These are phyloP conservation scores for Aspergillus novoparasiticus DNA, from an alignment of 2,329 filamentous ascomycete species.

Conservation along the genomic window DNA sequence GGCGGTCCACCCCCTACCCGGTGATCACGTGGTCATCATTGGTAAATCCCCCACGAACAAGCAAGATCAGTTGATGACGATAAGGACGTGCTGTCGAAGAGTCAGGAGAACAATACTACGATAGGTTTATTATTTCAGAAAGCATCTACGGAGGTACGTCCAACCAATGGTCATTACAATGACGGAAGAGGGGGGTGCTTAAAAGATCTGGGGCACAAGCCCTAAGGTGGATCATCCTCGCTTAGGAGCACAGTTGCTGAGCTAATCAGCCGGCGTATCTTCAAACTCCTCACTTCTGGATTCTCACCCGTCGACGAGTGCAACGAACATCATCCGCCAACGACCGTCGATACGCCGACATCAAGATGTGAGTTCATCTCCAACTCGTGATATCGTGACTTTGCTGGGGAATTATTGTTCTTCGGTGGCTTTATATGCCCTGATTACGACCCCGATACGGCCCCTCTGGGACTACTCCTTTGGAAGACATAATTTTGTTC, in stretches of 20 bases:
- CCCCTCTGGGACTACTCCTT: slow-evolving; percentile 11
- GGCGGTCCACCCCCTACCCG: not conserved
- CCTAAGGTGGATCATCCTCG: slow-evolving; percentile 42
- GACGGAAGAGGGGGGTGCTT: not conserved
- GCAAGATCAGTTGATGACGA: not conserved
- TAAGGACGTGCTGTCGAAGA: not conserved
- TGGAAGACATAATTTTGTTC: slow-evolving; percentile 8
- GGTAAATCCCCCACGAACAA: not conserved
- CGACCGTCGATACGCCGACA: slow-evolving; percentile 50
- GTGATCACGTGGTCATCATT: not conserved
- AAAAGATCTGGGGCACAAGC: slow-evolving; percentile 31
- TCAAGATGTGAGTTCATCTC: slow-evolving; percentile 48
- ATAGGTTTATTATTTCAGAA: not conserved
- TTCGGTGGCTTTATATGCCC: slow-evolving; percentile 21
- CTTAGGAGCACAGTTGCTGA: slow-evolving; percentile 43
- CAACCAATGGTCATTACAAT: not conserved
- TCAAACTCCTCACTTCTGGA: slow-evolving; percentile 45
- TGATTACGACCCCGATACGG: slow-evolving; percentile 6
- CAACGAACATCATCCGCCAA: slow-evolving; percentile 49
- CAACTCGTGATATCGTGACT: slow-evolving; percentile 21
- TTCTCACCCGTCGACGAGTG: slow-evolving; percentile 41
- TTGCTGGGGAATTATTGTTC: slow-evolving; percentile 22
- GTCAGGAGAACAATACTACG: not conserved
- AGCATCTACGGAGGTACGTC: not conserved
- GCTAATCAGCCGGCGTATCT: slow-evolving; percentile 41